A percentile compares a stretch with the other conserved stretches of the same genome.
These are phyloP conservation scores for Coniella lustricola DNA, from an alignment of 2,329 filamentous ascomycete genomes.

Conservation along the genomic window DNA sequence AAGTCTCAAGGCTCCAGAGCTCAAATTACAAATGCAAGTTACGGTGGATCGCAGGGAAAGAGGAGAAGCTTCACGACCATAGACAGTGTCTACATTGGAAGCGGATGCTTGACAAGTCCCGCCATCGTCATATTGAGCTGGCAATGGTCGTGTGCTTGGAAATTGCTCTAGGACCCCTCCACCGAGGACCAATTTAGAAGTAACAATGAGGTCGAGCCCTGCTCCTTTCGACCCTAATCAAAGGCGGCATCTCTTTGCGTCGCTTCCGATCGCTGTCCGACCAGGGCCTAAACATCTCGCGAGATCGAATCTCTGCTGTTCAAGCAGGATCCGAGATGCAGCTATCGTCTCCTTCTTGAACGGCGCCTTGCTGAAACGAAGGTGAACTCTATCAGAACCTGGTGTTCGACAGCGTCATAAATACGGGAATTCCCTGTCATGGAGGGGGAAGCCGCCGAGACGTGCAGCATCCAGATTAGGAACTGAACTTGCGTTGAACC, in stretches of 20 bases:
- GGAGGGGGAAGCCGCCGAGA: background rate
- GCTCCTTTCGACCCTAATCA: background rate
- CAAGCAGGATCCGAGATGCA: background rate
- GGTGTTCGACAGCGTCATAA: background rate
- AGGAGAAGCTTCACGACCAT: background rate
- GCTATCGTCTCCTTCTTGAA: background rate
- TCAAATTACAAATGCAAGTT: slow-evolving; percentile 15
- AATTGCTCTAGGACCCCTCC: slow-evolving; percentile 9
- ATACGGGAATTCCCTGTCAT: slow-evolving; percentile 4
- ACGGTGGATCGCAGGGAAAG: slow-evolving; percentile 8
- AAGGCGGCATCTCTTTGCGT: background rate
- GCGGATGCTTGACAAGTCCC: slow-evolving; percentile 9
- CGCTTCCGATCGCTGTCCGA: background rate
- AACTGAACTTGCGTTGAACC: background rate
- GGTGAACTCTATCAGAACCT: slow-evolving; percentile 1
- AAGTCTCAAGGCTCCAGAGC: background rate
- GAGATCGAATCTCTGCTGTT: background rate
- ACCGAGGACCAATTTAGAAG: slow-evolving; percentile 10
- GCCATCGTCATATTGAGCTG: slow-evolving; percentile 14
- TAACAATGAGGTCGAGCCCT: background rate
- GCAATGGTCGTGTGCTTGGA: slow-evolving; percentile 13
- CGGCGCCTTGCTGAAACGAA: slow-evolving; percentile 11
- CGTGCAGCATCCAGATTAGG: slow-evolving; percentile 6
- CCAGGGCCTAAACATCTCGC: background rate
- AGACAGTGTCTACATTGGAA: slow-evolving; percentile 3